Base-by-base conservation (phyloP, 371 early-diverging fungal species). In the Rhizopus stolonifer region DNA sequence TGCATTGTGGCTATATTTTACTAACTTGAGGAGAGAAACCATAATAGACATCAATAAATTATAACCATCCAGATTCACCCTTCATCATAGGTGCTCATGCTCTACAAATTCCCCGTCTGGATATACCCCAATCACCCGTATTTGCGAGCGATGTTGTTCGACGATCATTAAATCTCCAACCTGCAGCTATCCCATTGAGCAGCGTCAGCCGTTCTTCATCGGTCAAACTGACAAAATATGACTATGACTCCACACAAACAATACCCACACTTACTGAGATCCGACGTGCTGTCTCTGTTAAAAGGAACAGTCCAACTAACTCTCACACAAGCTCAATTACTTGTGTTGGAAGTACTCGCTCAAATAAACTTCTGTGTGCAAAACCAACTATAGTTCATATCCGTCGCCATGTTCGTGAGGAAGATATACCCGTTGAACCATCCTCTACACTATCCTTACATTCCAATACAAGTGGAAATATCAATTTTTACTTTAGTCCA, bases 211-310 rank as follows among this genome's bases (percentile, higher is more conserved):
- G 72, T 26, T 58, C 72, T 8, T 63, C 72, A 7, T 72, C 72
- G 18, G 67, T 72, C 46, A 63, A 61, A 51, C 49, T 72, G 2
- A 58, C 61, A 1, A 72, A 72, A 59, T 69, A 69, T 36, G 72
- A 72, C 19, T 34, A 59, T 36, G 13, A 58, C 15, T 31, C 32
- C 2, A 9, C 44, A 3, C 36, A 36, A 15, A 36, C 15, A 15
- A 36, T 36, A 36, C 36, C 36, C 36, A 15, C 6, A n/a, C 36
- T n/a, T n/a, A n/a, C n/a, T n/a, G n/a, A n/a, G n/a, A n/a, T n/a
- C n/a, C n/a, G n/a, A n/a, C n/a, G n/a, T n/a, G n/a, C n/a, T n/a
- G n/a, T n/a, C n/a, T n/a, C 36, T 46, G 64, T 70, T 11, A 52
- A 53, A 33, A 70, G 65, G 32, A 56, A 45, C 11, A 52, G 53